Conservation (phyloP, 2,329 filamentous ascomycete genomes). For the Penicillium italicum region DNA sequence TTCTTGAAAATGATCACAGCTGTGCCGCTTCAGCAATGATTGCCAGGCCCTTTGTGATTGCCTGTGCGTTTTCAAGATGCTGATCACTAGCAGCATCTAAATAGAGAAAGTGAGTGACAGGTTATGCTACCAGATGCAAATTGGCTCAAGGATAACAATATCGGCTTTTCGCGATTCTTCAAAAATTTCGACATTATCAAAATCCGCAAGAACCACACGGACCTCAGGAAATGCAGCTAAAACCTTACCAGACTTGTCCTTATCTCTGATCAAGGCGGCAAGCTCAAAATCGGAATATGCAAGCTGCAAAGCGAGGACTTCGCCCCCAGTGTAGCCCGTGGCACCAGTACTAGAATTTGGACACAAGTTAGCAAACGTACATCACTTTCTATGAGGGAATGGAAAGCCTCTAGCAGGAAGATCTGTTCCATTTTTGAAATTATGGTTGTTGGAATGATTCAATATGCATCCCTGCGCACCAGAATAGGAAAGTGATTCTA, state of each 20-base stretch:
- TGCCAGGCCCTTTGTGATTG: slow-evolving; percentile 3
- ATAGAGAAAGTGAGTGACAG: neutral
- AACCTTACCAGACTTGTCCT: slow-evolving; percentile 26
- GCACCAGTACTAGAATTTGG: slow-evolving; percentile 1
- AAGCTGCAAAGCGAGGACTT: slow-evolving; percentile 41
- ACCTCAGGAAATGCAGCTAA: slow-evolving; percentile 32
- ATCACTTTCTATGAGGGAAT: neutral
- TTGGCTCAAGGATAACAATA: slow-evolving; percentile 4
- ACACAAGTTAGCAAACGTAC: neutral
- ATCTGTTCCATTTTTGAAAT: neutral
- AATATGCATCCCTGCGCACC: neutral
- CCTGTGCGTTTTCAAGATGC: slow-evolving; percentile 2
- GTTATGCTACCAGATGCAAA: no score
- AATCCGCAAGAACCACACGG: slow-evolving; percentile 37
- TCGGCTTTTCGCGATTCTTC: slow-evolving; percentile 6
- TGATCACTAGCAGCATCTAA: slow-evolving; percentile 7
- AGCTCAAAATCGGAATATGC: slow-evolving; percentile 42
- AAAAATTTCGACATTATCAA: slow-evolving; percentile 31
- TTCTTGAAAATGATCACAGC: neutral
- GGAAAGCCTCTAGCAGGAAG: neutral
- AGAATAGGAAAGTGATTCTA: slow-evolving; percentile 2
- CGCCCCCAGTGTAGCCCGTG: slow-evolving; percentile 46
- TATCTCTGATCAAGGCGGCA: slow-evolving; percentile 32
- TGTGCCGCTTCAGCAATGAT: slow-evolving; percentile 1
- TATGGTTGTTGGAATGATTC: neutral